phyloP scores from a whole-genome alignment of 345 rosid genomes.

The Gossypium mustelinum region DNA sequence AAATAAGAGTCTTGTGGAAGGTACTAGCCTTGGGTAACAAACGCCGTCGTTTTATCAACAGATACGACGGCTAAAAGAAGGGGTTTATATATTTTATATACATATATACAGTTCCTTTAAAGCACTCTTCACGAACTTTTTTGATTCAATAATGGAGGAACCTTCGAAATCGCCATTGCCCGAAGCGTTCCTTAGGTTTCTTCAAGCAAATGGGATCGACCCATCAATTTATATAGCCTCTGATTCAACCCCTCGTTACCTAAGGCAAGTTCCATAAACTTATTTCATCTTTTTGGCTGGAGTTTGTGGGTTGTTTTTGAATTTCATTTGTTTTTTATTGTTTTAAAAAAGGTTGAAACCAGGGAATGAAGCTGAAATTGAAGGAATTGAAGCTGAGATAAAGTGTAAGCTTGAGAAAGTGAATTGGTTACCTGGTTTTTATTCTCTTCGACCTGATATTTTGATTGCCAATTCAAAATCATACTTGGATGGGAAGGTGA shows the following conservation, averaged over 20 bases:
- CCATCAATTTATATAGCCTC: slow-evolving; percentile 56
- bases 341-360: slow-evolving; percentile 53
- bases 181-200: slow-evolving; percentile 56
- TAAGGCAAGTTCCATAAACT: slow-evolving; percentile 39
- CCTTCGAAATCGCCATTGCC: slow-evolving; percentile 48
- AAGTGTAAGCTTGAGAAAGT: slow-evolving; percentile 63
- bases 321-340: not conserved
- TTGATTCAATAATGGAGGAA: slow-evolving; percentile 36
- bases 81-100: not conserved
- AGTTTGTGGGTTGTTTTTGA: not conserved
- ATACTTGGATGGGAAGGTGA: slow-evolving; percentile 74
- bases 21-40: not conserved
- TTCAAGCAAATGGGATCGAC: slow-evolving; percentile 57
- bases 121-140: not conserved
- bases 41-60: not conserved
- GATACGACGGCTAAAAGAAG: no score
- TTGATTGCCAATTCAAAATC: slow-evolving; percentile 70
- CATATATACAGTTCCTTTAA: not conserved
- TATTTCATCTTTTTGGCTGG: not conserved
- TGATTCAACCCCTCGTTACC: slow-evolving; percentile 70
- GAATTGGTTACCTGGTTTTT: slow-evolving; percentile 71
- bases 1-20: not conserved
- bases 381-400: slow-evolving; percentile 61
- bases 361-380: slow-evolving; percentile 42
- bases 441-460: slow-evolving; percentile 63